phyloP scores from a whole-genome alignment of 331 rosid genomes.

The Cydonia oblonga region DNA sequence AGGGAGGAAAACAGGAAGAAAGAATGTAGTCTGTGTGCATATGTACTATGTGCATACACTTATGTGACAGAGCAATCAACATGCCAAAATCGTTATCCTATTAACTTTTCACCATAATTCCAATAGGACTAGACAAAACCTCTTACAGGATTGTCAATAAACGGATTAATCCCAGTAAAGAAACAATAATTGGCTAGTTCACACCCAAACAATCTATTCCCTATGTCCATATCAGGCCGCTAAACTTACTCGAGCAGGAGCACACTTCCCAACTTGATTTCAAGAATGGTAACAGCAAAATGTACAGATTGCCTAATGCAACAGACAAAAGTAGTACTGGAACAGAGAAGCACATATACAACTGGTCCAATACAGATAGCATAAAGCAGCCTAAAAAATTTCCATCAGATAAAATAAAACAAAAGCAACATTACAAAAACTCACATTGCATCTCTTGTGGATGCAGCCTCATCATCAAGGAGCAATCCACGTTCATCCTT shows the following conservation, averaged over 20 bases:
- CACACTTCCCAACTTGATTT: not conserved
- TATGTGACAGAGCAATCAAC: not conserved
- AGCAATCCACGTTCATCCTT: slow-evolving; percentile 79
- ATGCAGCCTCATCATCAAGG: slow-evolving; percentile 93
- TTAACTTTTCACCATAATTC: not conserved
- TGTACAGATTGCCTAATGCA: not conserved
- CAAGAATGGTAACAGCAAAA: not conserved
- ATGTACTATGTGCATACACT: not conserved
- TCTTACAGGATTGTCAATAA: not conserved
- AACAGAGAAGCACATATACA: not conserved
- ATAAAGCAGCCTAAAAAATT: not conserved
- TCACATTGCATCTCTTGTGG: slow-evolving; percentile 95
- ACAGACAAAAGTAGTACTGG: not conserved
- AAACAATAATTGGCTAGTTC: not conserved
- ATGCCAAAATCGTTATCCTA: no score
- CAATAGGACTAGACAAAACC: not conserved
- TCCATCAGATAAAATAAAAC: slow-evolving; percentile 1
- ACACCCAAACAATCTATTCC: not conserved
- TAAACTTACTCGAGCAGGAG: not conserved
- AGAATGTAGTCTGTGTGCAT: not conserved
- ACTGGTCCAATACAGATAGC: not conserved
- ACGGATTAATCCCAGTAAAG: not conserved
- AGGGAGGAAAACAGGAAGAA: not conserved
- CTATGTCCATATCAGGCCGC: not conserved
- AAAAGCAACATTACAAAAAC: slow-evolving; percentile 15